A percentile compares a stretch with the other conserved stretches of the same genome.
Evolutionary conservation across 192 early-diverging fungal species (phyloP).

Genomic region (Umbelopsis vinacea): DNA sequence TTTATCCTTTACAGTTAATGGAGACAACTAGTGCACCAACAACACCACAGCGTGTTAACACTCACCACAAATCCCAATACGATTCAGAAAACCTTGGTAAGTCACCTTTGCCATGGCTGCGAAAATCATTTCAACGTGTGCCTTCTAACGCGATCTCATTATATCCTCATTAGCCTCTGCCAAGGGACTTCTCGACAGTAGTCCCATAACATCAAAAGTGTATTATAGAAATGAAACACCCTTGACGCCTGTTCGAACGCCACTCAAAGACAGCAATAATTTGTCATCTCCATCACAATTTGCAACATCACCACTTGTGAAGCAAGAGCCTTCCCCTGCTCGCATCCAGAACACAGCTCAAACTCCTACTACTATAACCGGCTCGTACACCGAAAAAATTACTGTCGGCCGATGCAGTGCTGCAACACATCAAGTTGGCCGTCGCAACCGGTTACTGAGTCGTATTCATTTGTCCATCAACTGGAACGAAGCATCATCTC

Average conservation of each 20-base stretch:
- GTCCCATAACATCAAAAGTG: conserved; percentile 3
- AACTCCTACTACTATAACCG: conserved; percentile 29
- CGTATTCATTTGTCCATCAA: conserved; percentile 52
- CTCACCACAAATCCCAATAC: neutral
- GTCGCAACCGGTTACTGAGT: conserved; percentile 54
- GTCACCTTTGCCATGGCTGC: neutral
- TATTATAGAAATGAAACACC: conserved; percentile 1
- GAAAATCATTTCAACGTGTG: neutral
- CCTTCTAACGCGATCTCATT: neutral
- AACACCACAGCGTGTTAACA: conserved; percentile 3
- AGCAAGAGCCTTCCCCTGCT: neutral
- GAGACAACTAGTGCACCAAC: neutral
- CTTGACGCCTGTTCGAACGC: neutral
- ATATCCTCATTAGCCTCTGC: neutral
- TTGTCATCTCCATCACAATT: conserved; percentile 6
- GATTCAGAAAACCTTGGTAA: conserved; percentile 1
- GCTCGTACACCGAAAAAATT: conserved; percentile 39
- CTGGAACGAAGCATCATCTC: conserved; percentile 22
- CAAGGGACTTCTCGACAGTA: conserved; percentile 16
- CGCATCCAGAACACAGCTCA: conserved; percentile 15
- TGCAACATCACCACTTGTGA: neutral
- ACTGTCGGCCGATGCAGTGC: conserved; percentile 54
- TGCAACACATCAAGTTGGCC: conserved; percentile 52
- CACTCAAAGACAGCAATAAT: neutral
- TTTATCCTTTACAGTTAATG: neutral